Evolutionary conservation across 768 basidiomycete species (phyloP).

Genomic region (Podaxis carcinomalis): DNA sequence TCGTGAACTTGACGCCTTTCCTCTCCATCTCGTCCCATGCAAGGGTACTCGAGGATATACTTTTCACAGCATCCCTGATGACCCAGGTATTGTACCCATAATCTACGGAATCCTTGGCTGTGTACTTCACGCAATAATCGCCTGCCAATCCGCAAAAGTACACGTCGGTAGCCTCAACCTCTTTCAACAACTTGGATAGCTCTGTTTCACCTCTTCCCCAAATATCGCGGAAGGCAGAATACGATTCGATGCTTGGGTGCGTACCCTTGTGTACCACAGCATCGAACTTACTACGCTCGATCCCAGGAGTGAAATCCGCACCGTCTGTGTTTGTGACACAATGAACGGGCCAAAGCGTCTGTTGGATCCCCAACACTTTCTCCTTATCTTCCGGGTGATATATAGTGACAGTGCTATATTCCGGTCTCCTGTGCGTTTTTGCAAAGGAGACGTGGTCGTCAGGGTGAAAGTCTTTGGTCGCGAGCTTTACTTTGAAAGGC

Average conservation of each 20-base stretch:
- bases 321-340: constrained; percentile 62
- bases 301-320: constrained; percentile 51
- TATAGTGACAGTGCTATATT: constrained; percentile 38
- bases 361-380: constrained; percentile 31
- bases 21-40: constrained; percentile 34
- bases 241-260: constrained; percentile 62
- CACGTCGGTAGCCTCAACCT: constrained; percentile 48
- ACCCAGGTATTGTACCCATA: constrained; percentile 48
- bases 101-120: constrained; percentile 50
- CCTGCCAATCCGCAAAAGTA: constrained; percentile 69
- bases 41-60: constrained; percentile 27
- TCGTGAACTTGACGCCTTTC: constrained; percentile 26
- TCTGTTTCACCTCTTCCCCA: constrained; percentile 44
- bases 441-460: constrained; percentile 67
- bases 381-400: constrained; percentile 34
- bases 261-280: constrained; percentile 51
- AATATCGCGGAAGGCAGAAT: constrained; percentile 73
- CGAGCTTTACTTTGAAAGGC: constrained; percentile 48
- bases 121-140: constrained; percentile 71
- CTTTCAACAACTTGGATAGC: constrained; percentile 38
- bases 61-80: constrained; percentile 43
- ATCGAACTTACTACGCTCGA: constrained; percentile 39
- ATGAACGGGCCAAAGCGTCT: constrained; percentile 80
- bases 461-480: constrained; percentile 59
- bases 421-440: constrained; percentile 34